Evolutionary conservation across 2,329 filamentous ascomycete species (phyloP).

Genomic region (Aspergillus intermedius): DNA sequence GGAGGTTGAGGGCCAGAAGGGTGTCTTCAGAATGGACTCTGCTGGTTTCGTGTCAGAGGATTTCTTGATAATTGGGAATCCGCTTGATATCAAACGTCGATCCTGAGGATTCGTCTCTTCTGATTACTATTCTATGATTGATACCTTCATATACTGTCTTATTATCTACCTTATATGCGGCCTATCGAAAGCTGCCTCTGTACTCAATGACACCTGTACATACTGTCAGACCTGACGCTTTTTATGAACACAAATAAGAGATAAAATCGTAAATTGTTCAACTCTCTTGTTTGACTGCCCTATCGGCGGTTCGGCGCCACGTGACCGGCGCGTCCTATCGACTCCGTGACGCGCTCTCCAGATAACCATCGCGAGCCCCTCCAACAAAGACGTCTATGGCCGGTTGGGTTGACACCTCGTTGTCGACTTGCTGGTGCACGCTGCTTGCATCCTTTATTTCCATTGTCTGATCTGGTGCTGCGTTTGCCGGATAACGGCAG

Average conservation of each 20-base stretch:
- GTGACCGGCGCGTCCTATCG: constrained; percentile 23
- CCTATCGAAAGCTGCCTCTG: background rate
- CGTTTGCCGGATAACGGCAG: constrained; percentile 20
- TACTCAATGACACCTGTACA: background rate
- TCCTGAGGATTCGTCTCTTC: background rate
- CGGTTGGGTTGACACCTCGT: background rate
- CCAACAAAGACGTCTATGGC: constrained; percentile 10
- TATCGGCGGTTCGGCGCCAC: constrained; percentile 8
- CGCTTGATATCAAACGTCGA: constrained; percentile 4
- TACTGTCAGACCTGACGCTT: background rate
- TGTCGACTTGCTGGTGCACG: background rate
- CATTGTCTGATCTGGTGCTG: constrained; percentile 12
- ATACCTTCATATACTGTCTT: background rate
- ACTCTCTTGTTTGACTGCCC: background rate
- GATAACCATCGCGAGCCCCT: constrained; percentile 16
- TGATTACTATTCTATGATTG: background rate
- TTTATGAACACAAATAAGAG: too few species aligned
- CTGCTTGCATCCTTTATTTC: constrained; percentile 5
- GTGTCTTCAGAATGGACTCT: constrained; percentile 32
- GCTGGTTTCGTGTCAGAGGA: constrained; percentile 31
- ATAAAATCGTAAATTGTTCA: too few species aligned
- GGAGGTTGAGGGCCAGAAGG: constrained; percentile 29
- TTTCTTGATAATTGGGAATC: constrained; percentile 28
- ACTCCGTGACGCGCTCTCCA: constrained; percentile 13
- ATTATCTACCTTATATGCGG: background rate